These are phyloP conservation scores for Boletus reticulatus DNA, from an alignment of 768 basidiomycete genomes.

Conservation along the genomic window DNA sequence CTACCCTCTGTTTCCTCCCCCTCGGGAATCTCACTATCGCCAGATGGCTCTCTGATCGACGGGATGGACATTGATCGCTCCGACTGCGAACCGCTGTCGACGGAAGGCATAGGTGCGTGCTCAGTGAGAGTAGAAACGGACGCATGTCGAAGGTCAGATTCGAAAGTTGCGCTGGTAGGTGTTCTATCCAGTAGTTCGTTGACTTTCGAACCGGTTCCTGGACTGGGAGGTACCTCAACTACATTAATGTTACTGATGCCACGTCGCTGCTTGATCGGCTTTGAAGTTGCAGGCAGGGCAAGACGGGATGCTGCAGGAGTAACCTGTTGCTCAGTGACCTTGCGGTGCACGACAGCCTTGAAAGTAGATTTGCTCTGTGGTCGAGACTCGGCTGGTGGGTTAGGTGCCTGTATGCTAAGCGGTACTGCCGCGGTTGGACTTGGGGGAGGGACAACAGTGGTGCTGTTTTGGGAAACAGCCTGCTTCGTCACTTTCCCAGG, in stretches of 20 bases:
- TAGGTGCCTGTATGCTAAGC: constrained; percentile 10
- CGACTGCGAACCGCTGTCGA: constrained; percentile 23
- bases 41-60: constrained; percentile 28
- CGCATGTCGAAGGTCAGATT: constrained; percentile 15
- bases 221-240: constrained; percentile 41
- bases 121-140: constrained; percentile 25
- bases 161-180: constrained; percentile 27
- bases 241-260: constrained; percentile 13
- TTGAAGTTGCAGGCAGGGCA: constrained; percentile 26
- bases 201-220: constrained; percentile 34
- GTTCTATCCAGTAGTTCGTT: constrained; percentile 17
- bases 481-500: constrained; percentile 1
- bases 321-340: constrained; percentile 39
- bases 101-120: constrained; percentile 9
- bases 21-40: constrained; percentile 22
- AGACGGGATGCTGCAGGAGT: constrained; percentile 16
- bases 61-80: constrained; percentile 29
- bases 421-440: constrained; percentile 1
- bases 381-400: no score
- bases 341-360: constrained; percentile 57
- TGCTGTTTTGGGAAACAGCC: background rate
- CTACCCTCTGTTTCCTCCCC: constrained; percentile 29
- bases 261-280: constrained; percentile 27
- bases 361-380: constrained; percentile 35
- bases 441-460: constrained; percentile 2